Evolutionary conservation across 306 rosid genomes (phyloP).

Genomic region (Pterocarpus macrocarpus): DNA sequence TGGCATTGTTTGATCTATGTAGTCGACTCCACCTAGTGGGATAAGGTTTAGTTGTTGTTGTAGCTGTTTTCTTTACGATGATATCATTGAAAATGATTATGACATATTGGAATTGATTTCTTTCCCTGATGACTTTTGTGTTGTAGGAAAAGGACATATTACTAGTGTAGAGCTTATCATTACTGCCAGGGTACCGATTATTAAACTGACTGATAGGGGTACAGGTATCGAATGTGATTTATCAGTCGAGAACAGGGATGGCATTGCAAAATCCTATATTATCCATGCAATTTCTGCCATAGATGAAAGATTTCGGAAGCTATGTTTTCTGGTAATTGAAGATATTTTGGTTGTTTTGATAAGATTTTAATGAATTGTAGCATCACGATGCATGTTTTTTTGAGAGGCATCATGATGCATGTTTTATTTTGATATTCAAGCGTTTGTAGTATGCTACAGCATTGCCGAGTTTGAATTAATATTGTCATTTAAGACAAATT

Average conservation of each 20-base stretch:
- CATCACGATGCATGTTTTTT: slow-evolving; percentile 28
- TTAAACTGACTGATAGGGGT: slow-evolving; percentile 63
- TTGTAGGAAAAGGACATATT: slow-evolving; percentile 57
- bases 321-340: slow-evolving; percentile 56
- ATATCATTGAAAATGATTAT: slow-evolving; percentile 16
- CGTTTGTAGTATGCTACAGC: slow-evolving; percentile 18
- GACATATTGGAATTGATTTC: neutral
- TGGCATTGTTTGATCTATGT: no score
- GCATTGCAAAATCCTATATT: slow-evolving; percentile 57
- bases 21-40: no score
- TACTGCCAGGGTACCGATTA: slow-evolving; percentile 58
- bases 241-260: slow-evolving; percentile 61
- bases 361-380: slow-evolving; percentile 21
- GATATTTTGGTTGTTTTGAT: slow-evolving; percentile 21
- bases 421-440: slow-evolving; percentile 10
- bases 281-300: slow-evolving; percentile 55
- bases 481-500: slow-evolving; percentile 27
- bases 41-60: no score
- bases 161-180: slow-evolving; percentile 47
- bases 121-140: slow-evolving; percentile 17
- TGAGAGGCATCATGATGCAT: slow-evolving; percentile 2
- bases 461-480: slow-evolving; percentile 5
- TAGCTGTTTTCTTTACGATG: slow-evolving; percentile 12
- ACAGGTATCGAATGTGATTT: slow-evolving; percentile 68
- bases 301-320: slow-evolving; percentile 62